Evolutionary conservation across 2,329 filamentous ascomycete genomes (phyloP), one percentile per base, ranked within the genome.

Genomic region (Fusarium globosum): DNA sequence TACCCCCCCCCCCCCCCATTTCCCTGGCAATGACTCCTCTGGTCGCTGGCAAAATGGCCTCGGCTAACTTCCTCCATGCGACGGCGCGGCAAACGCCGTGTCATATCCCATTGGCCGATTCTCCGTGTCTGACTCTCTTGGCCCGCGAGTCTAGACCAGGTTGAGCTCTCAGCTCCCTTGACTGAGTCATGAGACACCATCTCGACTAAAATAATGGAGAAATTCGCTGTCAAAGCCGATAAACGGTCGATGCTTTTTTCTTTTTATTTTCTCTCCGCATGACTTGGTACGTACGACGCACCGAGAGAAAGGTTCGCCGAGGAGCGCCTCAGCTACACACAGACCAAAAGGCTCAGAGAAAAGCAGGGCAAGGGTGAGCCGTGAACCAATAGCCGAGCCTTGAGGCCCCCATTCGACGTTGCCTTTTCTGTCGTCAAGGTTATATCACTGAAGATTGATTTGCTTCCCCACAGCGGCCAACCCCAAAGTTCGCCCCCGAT

Each of bases 381-480:
- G n/a, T 38, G 18, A 28, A 12, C 35, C 35, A 55, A 55, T 55
- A 7, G 33, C 20, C 36, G 20, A 9, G 2, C 21, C n/a, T 18
- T 23, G 18, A 53, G 15, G 41, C 63, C 35, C 63, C 65, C 66
- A 45, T 68, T 16, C n/a, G 49, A 42, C 41, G n/a, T 52, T 38
- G 28, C 43, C 45, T 36, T 16, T 41, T 43, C 38, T 9, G 13
- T 42, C 36, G 38, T 43, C 38, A 21, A 36, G 28, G 23, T 61
- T 21, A 20, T 38, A 33, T 58, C 38, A 33, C 15, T 33, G 11
- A 18, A 62, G 26, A 28, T 35, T 69, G 26, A 28, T 35, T 69
- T 41, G 42, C 48, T 69, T 68, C 66, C 56, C 66, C 66, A 68
- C 66, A 64, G 61, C 35, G 42, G 16, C n/a, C 42, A 26, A 69